Evolutionary conservation across 495 filamentous ascomycete species (phyloP), one percentile per base, ranked within the genome.

Genomic region (Delitschia confertaspora): DNA sequence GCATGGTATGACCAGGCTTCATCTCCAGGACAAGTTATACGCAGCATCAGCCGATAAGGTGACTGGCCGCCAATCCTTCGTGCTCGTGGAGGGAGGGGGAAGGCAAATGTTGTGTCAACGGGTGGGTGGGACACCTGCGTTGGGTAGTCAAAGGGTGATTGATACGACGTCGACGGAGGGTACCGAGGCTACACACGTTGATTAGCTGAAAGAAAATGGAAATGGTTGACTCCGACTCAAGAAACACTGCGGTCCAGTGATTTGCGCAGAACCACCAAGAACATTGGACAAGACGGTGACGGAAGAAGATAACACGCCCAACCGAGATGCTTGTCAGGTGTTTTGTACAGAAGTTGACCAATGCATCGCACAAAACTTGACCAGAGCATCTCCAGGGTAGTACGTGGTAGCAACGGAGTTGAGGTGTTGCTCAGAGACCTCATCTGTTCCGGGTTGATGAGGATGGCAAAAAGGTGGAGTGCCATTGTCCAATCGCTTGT

Each of bases 11-110:
- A 49, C 42, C 51, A 38, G 43, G 52, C 33, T 32, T 51, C 41
- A 49, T 47, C 34, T 39, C 47, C 41, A n/a, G 19, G 39, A 48
- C 24, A 5, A 31, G 46, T 27, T 27, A 44, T 55, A n/a, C 52
- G 55, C 55, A 58, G 51, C 45, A 50, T 39, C 40, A 49, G 42
- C 38, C 49, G 56, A 59, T 59, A 56, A 59, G 48, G 52, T 59
- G 56, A 59, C 56, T 56, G 56, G 53, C 22, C 35, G 46, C 43
- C 39, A 43, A 50, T 53, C 46, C 50, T 41, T 53, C 34, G 38
- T 45, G 25, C 49, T 34, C 33, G 53, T 36, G 23, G 29, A 19
- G 26, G 49, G 42, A n/a, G n/a, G 34, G 45, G 47, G 49, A 37
- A 39, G 49, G 41, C 26, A 42, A 32, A 34, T 4, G 36, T 48